A percentile compares a stretch with the other conserved stretches of the same genome.
Evolutionary conservation across 2,329 filamentous ascomycete genomes (phyloP).

Genomic region (Cladosporium sp.): DNA sequence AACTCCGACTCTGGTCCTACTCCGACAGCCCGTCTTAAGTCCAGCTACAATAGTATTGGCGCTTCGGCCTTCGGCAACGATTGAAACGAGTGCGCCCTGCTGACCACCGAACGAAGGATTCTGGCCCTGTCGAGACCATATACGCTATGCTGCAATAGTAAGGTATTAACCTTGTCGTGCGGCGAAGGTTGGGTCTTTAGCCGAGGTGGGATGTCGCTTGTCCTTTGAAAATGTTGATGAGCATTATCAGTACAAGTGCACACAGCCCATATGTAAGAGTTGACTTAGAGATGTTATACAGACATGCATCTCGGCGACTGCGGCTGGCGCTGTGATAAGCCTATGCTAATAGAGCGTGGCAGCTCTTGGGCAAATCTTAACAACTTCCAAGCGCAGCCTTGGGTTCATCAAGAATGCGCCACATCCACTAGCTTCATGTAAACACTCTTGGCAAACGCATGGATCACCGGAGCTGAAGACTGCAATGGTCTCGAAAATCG

Average conservation of each 20-base stretch:
- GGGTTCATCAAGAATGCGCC: constrained; percentile 7
- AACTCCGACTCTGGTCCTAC: constrained; percentile 6
- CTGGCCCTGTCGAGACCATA: background rate
- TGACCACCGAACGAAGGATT: constrained; percentile 1
- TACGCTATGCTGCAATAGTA: constrained; percentile 16
- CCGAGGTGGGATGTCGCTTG: background rate
- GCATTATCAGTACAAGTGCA: background rate
- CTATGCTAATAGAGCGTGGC: constrained; percentile 8
- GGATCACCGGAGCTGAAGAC: background rate
- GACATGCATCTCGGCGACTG: background rate
- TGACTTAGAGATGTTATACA: background rate
- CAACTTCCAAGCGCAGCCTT: constrained; percentile 5
- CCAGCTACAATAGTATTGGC: background rate
- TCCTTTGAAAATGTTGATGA: background rate
- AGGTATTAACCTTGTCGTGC: constrained; percentile 8
- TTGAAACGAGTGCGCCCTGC: background rate
- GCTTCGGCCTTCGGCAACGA: constrained; percentile 11
- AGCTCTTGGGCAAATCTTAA: constrained; percentile 10
- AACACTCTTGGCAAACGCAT: background rate
- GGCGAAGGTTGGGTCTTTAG: background rate
- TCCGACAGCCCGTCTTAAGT: constrained; percentile 4
- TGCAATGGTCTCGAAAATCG: background rate
- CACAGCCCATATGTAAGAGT: background rate
- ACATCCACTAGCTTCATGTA: background rate
- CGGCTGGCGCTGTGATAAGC: constrained; percentile 7